Conservation (phyloP, 805 yeast genomes). For the Ogataea haglerorum region DNA sequence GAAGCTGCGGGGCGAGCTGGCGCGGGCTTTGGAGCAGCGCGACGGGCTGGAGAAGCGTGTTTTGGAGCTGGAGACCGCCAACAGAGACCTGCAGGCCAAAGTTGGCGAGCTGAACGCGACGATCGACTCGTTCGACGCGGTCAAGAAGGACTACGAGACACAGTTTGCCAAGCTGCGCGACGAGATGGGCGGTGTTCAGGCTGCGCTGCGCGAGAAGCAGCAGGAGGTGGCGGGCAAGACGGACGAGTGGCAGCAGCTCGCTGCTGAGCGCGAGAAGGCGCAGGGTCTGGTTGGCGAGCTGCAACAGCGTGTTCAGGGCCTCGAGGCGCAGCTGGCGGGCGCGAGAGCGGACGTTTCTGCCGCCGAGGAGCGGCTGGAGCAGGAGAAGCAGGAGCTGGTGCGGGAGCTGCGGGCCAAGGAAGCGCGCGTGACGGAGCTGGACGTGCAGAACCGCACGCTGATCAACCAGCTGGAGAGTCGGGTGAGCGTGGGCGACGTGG, state of each 20-base stretch:
- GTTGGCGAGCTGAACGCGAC: constrained; percentile 24
- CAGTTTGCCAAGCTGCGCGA: constrained; percentile 15
- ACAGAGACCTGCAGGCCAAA: constrained; percentile 17
- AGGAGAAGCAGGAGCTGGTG: constrained; percentile 40
- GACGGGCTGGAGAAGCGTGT: constrained; percentile 14
- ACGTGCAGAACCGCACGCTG: constrained; percentile 64
- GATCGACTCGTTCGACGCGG: constrained; percentile 23
- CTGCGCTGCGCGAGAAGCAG: constrained; percentile 3
- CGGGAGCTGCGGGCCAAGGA: constrained; percentile 46
- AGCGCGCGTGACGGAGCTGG: constrained; percentile 50
- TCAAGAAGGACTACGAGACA: constrained; percentile 30
- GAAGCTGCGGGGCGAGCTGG: constrained; percentile 11
- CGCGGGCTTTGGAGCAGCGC: constrained; percentile 12
- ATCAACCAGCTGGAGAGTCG: constrained; percentile 58
- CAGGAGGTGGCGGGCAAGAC: constrained; percentile 21
- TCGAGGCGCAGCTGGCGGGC: constrained; percentile 37
- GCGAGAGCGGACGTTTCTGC: constrained; percentile 33
- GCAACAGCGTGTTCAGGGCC: constrained; percentile 29
- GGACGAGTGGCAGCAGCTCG: constrained; percentile 30
- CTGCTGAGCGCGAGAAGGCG: constrained; percentile 16
- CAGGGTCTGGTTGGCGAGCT: constrained; percentile 21
- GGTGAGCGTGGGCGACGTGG: constrained; percentile 14
- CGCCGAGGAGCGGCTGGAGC: constrained; percentile 44
- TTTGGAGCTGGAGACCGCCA: constrained; percentile 9
- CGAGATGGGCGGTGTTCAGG: constrained; percentile 29